A percentile compares a stretch with the other conserved stretches of the same genome.
Evolutionary conservation across 2,329 filamentous ascomycete genomes (phyloP).

Genomic region (Cercospora sp.): DNA sequence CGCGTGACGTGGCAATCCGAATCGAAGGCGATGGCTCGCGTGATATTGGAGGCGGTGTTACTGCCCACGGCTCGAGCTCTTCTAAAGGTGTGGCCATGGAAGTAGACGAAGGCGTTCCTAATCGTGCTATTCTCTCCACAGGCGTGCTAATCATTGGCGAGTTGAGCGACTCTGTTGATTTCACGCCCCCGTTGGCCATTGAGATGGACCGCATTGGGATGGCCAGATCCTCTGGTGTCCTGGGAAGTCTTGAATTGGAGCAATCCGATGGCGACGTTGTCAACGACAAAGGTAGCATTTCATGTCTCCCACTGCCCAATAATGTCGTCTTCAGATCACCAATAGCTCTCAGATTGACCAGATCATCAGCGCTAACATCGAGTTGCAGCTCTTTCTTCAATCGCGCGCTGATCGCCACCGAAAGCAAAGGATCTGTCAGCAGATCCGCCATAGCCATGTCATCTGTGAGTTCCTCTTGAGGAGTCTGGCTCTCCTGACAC

Average conservation of each 20-base stretch:
- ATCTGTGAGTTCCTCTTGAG: constrained; percentile 3
- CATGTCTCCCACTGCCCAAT: not conserved
- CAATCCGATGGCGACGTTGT: not conserved
- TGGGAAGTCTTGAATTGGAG: not conserved
- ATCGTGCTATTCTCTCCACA: not conserved
- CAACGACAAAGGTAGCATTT: not conserved
- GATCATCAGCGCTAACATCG: constrained; percentile 4
- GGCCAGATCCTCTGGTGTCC: not conserved
- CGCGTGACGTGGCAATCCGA: not conserved
- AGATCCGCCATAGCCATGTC: constrained; percentile 13
- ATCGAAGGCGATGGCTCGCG: not conserved
- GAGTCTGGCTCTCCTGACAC: constrained; percentile 7
- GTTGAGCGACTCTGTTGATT: not conserved
- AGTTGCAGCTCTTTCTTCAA: constrained; percentile 11
- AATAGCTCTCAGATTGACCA: constrained; percentile 12
- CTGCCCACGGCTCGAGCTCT: constrained; percentile 3
- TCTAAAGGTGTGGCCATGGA: constrained; percentile 10
- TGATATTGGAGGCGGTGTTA: not conserved
- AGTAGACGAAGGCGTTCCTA: constrained; percentile 3
- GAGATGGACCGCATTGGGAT: not conserved
- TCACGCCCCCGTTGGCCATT: not conserved
- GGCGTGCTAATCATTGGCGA: not conserved
- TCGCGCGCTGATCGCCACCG: constrained; percentile 7
- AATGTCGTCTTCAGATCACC: constrained; percentile 12
- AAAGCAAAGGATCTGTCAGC: constrained; percentile 12